phyloP scores from a whole-genome alignment of 495 filamentous ascomycete species.

The Tuber magnatum region DNA sequence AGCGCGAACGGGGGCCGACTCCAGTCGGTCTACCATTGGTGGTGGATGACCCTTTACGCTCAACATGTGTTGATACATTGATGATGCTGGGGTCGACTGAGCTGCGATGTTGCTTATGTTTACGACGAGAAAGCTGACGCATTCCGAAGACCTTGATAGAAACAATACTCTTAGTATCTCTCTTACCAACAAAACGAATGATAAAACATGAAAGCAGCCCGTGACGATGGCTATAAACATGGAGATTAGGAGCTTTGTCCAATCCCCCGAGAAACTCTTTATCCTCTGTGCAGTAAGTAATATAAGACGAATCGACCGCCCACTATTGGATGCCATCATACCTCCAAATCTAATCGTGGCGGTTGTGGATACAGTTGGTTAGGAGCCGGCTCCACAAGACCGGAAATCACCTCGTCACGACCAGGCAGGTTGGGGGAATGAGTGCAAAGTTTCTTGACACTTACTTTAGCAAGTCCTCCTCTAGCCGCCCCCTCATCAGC shows the following conservation, averaged over 20 bases:
- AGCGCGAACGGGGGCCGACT: constrained; percentile 15
- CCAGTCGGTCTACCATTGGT: constrained; percentile 8
- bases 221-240: background rate
- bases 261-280: background rate
- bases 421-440: background rate
- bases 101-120: constrained; percentile 26
- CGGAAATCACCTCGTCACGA: background rate
- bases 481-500: constrained; percentile 63
- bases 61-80: constrained; percentile 17
- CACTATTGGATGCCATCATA: background rate
- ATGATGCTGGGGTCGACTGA: constrained; percentile 29
- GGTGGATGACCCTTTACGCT: constrained; percentile 21
- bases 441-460: constrained; percentile 34
- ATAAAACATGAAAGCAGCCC: background rate
- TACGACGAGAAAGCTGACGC: constrained; percentile 77
- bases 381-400: background rate
- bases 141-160: constrained; percentile 66
- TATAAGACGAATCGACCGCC: background rate
- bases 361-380: background rate
- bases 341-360: background rate
- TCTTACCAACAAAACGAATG: background rate
- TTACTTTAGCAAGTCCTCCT: constrained; percentile 74
- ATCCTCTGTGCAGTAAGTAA: background rate
- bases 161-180: constrained; percentile 30
- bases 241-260: background rate